Conservation (phyloP, 208 protist species). For the Tritrichomonas musculus region DNA sequence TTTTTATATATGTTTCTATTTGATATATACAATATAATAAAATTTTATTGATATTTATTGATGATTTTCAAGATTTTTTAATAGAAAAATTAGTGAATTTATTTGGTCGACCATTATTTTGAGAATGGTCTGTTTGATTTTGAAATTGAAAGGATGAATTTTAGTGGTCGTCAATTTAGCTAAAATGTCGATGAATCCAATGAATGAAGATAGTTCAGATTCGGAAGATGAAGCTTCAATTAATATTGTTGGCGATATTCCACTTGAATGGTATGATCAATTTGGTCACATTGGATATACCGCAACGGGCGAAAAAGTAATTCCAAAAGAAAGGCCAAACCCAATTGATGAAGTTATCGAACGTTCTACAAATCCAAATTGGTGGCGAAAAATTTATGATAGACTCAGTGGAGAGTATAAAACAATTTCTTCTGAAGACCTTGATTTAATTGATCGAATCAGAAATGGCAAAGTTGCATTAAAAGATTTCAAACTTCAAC, state of each 20-base stretch:
- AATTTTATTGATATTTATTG: too few species aligned
- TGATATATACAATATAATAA: too few species aligned
- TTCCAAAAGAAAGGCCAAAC: constrained; percentile 27
- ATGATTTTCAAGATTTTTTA: too few species aligned
- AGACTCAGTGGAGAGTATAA: background rate
- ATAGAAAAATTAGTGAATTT: too few species aligned
- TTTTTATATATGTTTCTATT: too few species aligned
- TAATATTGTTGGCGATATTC: constrained; percentile 26
- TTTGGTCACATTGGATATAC: constrained; percentile 28
- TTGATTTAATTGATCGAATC: background rate
- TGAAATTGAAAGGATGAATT: too few species aligned
- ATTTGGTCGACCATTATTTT: too few species aligned
- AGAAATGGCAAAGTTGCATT: background rate
- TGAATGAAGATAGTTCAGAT: background rate
- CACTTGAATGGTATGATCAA: constrained; percentile 21
- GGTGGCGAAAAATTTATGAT: constrained; percentile 23
- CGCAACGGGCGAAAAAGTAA: background rate
- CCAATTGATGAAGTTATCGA: background rate
- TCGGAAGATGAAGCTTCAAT: background rate
- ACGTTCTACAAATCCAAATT: background rate
- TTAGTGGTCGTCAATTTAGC: too few species aligned
- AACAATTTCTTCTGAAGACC: constrained; percentile 15
- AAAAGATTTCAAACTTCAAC: background rate
- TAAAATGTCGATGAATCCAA: too few species aligned
- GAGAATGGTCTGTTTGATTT: too few species aligned